Percentiles rank a stretch among this genome's conserved stretches.
phyloP scores from a whole-genome alignment of 495 filamentous ascomycete genomes.

The Cercophora scortea region DNA sequence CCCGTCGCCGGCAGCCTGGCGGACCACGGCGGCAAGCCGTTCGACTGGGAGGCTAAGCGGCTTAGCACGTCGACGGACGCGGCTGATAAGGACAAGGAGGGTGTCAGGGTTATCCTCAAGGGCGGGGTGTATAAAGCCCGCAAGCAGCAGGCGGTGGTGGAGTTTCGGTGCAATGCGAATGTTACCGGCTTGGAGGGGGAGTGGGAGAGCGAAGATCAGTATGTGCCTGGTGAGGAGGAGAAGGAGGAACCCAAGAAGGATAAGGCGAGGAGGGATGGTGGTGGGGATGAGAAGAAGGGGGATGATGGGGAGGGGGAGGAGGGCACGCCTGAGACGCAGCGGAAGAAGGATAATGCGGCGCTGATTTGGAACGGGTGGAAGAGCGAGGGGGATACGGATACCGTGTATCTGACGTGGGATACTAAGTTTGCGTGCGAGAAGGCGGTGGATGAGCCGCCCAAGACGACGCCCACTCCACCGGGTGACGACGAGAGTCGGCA shows the following conservation, averaged over 20 bases:
- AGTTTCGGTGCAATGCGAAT: slow-evolving; percentile 71
- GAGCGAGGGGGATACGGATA: slow-evolving; percentile 36
- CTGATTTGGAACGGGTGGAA: slow-evolving; percentile 67
- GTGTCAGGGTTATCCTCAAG: slow-evolving; percentile 64
- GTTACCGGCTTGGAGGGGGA: slow-evolving; percentile 64
- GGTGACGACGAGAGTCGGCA: slow-evolving; percentile 24
- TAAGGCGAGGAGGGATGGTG: slow-evolving; percentile 29
- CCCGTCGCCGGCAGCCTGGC: slow-evolving; percentile 67
- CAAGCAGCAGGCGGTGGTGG: slow-evolving; percentile 63
- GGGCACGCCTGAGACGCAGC: slow-evolving; percentile 36
- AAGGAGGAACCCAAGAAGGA: slow-evolving; percentile 7
- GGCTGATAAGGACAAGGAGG: slow-evolving; percentile 56
- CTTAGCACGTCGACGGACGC: slow-evolving; percentile 51
- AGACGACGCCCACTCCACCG: not conserved
- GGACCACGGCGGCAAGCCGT: slow-evolving; percentile 39
- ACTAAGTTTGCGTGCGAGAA: slow-evolving; percentile 77
- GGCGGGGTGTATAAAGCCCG: slow-evolving; percentile 51
- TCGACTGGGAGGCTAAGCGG: slow-evolving; percentile 56
- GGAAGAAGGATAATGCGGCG: slow-evolving; percentile 44
- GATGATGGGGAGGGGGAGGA: slow-evolving; percentile 18
- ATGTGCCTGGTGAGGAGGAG: slow-evolving; percentile 21
- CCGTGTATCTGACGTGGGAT: slow-evolving; percentile 70
- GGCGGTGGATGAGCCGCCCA: slow-evolving; percentile 26
- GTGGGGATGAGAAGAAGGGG: slow-evolving; percentile 17
- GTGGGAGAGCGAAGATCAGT: slow-evolving; percentile 39